phyloP scores from a whole-genome alignment of 2,329 filamentous ascomycete species.

The Alternaria sp. region DNA sequence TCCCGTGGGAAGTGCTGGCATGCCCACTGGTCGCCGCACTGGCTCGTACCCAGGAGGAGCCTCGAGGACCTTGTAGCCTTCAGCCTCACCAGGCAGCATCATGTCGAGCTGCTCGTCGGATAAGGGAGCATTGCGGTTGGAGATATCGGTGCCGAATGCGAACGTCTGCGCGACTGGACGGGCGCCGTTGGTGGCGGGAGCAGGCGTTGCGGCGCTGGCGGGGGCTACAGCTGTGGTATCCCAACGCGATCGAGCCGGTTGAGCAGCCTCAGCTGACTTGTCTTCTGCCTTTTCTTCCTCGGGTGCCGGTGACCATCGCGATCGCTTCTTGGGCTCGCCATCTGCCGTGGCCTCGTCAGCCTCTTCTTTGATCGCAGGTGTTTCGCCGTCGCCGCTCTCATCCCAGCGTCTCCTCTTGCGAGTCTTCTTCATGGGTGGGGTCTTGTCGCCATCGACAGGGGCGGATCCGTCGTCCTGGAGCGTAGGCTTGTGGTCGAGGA shows the following conservation, averaged over 20 bases:
- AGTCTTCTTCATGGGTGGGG: conserved; percentile 65
- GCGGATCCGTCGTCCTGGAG: conserved; percentile 66
- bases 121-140: conserved; percentile 77
- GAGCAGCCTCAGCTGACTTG: conserved; percentile 64
- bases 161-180: conserved; percentile 54
- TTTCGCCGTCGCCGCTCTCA: conserved; percentile 60
- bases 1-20: conserved; percentile 72
- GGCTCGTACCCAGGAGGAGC: conserved; percentile 92
- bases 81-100: conserved; percentile 85
- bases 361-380: conserved; percentile 20
- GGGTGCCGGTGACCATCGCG: conserved; percentile 77
- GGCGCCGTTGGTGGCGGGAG: conserved; percentile 31
- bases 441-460: conserved; percentile 75
- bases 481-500: conserved; percentile 72
- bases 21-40: conserved; percentile 73
- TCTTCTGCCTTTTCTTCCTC: conserved; percentile 24
- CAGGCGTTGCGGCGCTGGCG: conserved; percentile 27
- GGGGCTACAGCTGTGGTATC: conserved; percentile 41
- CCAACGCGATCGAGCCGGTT: conserved; percentile 43
- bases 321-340: conserved; percentile 60
- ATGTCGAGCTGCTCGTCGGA: conserved; percentile 94
- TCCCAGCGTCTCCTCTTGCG: conserved; percentile 94
- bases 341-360: conserved; percentile 26
- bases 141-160: conserved; percentile 81
- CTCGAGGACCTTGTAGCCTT: conserved; percentile 90